Conservation (phyloP, 805 yeast genomes). For the Naumovozyma castellii region DNA sequence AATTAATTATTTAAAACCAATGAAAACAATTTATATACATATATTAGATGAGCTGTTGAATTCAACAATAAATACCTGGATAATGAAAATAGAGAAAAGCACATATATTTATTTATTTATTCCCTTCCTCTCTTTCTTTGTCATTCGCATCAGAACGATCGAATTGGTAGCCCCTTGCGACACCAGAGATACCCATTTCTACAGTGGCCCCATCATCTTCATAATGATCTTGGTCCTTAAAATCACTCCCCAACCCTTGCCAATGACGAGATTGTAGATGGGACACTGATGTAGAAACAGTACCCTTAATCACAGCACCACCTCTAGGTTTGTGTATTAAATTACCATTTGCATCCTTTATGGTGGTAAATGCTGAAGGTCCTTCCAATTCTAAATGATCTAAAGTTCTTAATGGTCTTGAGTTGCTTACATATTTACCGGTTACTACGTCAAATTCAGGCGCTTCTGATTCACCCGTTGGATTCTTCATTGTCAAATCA, state of each 20-base stretch:
- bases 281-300: conserved; percentile 83
- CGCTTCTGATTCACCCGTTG: conserved; percentile 28
- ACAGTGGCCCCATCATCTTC: conserved; percentile 63
- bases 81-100: neutral
- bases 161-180: conserved; percentile 75
- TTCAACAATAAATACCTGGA: too few species aligned
- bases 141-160: conserved; percentile 22
- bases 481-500: conserved; percentile 8
- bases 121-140: neutral
- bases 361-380: conserved; percentile 21
- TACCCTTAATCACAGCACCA: conserved; percentile 56
- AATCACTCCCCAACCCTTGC: conserved; percentile 91
- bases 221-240: conserved; percentile 34
- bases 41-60: too few species aligned
- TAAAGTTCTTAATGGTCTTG: conserved; percentile 65
- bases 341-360: conserved; percentile 17
- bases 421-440: conserved; percentile 58
- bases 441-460: conserved; percentile 88
- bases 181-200: conserved; percentile 77
- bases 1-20: too few species aligned
- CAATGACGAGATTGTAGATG: conserved; percentile 64
- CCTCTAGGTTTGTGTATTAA: conserved; percentile 50
- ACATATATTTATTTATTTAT: too few species aligned
- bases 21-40: too few species aligned
- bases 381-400: conserved; percentile 56